phyloP scores from a whole-genome alignment of 805 yeast species.

The Allodekkera sacchari region DNA sequence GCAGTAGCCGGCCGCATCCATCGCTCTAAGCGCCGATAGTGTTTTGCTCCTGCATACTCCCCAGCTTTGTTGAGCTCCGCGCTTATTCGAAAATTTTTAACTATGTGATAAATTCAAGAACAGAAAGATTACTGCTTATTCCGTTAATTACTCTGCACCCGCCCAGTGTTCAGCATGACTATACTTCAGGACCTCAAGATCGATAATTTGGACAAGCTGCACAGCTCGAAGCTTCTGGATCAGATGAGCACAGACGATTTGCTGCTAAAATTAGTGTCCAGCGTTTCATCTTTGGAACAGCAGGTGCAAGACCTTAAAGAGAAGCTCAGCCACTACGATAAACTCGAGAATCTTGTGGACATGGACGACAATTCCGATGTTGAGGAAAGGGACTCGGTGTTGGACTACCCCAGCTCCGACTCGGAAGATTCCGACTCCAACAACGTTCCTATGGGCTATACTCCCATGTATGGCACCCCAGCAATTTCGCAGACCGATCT shows the following conservation, averaged over 20 bases:
- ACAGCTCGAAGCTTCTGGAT: constrained; percentile 11
- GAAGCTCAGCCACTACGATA: constrained; percentile 13
- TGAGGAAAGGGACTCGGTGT: neutral
- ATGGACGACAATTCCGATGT: constrained; percentile 11
- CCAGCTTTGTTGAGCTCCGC: too few species aligned
- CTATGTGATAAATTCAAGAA: too few species aligned
- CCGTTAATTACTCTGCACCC: too few species aligned
- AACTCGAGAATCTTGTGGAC: constrained; percentile 10
- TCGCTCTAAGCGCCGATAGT: too few species aligned
- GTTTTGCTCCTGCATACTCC: too few species aligned
- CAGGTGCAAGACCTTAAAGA: constrained; percentile 13
- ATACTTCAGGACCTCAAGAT: constrained; percentile 15
- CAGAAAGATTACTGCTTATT: too few species aligned
- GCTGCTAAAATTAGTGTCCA: constrained; percentile 13
- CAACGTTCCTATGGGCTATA: constrained; percentile 15
- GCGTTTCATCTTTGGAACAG: constrained; percentile 12
- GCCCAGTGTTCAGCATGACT: constrained; percentile 9
- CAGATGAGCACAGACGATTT: constrained; percentile 14
- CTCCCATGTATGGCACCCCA: constrained; percentile 19
- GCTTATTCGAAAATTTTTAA: too few species aligned
- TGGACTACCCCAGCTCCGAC: constrained; percentile 1
- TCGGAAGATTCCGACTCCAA: neutral
- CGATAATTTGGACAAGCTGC: constrained; percentile 13
- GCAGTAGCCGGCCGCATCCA: too few species aligned
- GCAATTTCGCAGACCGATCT: constrained; percentile 16